These are phyloP conservation scores for Pythium rhizo-oryzae DNA, from an alignment of 352 stramenopile species.

Conservation along the genomic window DNA sequence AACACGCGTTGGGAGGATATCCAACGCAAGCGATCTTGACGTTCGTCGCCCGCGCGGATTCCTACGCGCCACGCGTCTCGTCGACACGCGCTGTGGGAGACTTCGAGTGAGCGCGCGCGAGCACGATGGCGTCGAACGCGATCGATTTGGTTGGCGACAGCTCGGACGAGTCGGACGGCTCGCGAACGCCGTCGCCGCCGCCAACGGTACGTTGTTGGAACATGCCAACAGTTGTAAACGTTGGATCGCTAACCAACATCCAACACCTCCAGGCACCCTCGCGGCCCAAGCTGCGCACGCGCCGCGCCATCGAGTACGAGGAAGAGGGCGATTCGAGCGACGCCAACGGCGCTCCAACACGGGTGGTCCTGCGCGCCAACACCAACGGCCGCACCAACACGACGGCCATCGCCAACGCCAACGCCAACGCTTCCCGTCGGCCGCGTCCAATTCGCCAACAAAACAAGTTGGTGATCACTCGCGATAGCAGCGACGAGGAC, in stretches of 20 bases:
- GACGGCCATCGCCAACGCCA: neutral
- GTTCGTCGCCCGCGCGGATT: neutral
- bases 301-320: slow-evolving; percentile 21
- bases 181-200: slow-evolving; percentile 21
- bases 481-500: slow-evolving; percentile 24
- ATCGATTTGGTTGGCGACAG: slow-evolving; percentile 30
- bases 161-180: slow-evolving; percentile 13
- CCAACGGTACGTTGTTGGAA: slow-evolving; percentile 23
- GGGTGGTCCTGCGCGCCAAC: neutral
- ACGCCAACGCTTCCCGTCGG: slow-evolving; percentile 5
- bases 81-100: neutral
- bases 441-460: neutral
- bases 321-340: slow-evolving; percentile 21
- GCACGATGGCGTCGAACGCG: slow-evolving; percentile 9
- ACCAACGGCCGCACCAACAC: slow-evolving; percentile 13
- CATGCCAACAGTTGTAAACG: neutral
- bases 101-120: neutral
- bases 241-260: slow-evolving; percentile 13
- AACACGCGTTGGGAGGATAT: neutral
- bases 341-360: slow-evolving; percentile 12
- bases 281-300: slow-evolving; percentile 49
- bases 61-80: neutral
- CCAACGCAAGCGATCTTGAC: neutral
- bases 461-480: slow-evolving; percentile 1
- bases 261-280: slow-evolving; percentile 13